These are phyloP conservation scores for Keithomyces neogunnii DNA, from an alignment of 2,329 filamentous ascomycete species.

Conservation along the genomic window DNA sequence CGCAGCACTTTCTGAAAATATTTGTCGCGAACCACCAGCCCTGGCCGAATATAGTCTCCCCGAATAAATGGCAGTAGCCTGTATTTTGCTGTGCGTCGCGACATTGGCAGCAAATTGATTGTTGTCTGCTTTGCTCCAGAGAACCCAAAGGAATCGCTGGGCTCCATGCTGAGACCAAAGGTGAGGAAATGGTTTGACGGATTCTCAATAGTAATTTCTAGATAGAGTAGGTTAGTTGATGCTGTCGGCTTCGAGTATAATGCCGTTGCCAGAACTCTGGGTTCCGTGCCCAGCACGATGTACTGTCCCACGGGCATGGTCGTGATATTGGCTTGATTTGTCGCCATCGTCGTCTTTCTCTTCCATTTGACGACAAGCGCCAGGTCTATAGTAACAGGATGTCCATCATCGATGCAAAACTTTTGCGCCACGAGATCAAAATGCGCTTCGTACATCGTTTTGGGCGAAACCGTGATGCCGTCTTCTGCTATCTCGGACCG, in stretches of 20 bases:
- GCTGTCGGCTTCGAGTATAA: conserved; percentile 30
- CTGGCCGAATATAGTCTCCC: conserved; percentile 63
- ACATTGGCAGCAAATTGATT: conserved; percentile 75
- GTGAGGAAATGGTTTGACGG: conserved; percentile 90
- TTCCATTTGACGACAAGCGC: conserved; percentile 72
- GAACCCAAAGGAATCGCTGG: conserved; percentile 87
- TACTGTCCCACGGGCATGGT: conserved; percentile 72
- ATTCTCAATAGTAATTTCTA: conserved; percentile 72
- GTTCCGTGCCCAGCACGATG: conserved; percentile 73
- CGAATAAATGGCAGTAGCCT: conserved; percentile 59
- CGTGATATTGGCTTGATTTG: conserved; percentile 46
- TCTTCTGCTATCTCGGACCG: conserved; percentile 24
- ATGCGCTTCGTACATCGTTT: conserved; percentile 60
- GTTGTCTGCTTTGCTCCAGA: conserved; percentile 76
- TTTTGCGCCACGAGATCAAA: conserved; percentile 74
- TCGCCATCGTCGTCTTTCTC: conserved; percentile 34
- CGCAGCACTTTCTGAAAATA: conserved; percentile 89
- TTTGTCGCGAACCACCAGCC: conserved; percentile 71
- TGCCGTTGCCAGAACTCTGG: conserved; percentile 64
- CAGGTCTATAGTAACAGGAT: conserved; percentile 65
- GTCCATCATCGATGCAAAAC: conserved; percentile 70
- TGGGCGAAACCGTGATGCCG: conserved; percentile 48
- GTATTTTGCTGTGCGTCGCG: conserved; percentile 65
- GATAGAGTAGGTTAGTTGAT: conserved; percentile 29
- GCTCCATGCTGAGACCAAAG: conserved; percentile 87